Percentiles rank a stretch among this genome's conserved stretches.
Evolutionary conservation across 2,329 filamentous ascomycete species (phyloP).

Genomic region (Alternaria novae-zelandiae): DNA sequence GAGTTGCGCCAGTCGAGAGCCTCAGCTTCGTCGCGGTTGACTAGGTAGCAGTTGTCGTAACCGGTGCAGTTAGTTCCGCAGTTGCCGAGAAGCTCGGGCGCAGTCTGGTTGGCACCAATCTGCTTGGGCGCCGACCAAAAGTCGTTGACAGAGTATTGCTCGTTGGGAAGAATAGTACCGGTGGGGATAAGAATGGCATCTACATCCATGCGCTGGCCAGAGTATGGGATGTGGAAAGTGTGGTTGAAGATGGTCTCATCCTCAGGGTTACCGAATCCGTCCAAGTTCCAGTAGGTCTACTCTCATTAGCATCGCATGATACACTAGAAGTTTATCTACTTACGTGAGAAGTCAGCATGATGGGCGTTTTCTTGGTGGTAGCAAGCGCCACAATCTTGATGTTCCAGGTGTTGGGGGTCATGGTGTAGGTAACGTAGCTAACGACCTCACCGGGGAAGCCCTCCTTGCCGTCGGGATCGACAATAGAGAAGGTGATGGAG

Average conservation of each 20-base stretch:
- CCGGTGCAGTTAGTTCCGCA: constrained; percentile 85
- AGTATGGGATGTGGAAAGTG: constrained; percentile 75
- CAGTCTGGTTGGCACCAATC: constrained; percentile 71
- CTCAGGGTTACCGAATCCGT: constrained; percentile 77
- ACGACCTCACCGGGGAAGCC: constrained; percentile 81
- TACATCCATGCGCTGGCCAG: constrained; percentile 70
- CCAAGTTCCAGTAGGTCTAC: constrained; percentile 82
- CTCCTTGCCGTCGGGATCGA: constrained; percentile 74
- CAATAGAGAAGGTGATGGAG: constrained; percentile 77
- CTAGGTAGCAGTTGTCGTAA: constrained; percentile 78
- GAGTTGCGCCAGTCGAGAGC: constrained; percentile 68
- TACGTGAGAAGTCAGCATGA: constrained; percentile 78
- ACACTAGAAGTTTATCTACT: constrained; percentile 18
- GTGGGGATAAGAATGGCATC: constrained; percentile 62
- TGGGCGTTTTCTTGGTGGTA: constrained; percentile 77
- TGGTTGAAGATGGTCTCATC: constrained; percentile 72
- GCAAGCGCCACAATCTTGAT: constrained; percentile 74
- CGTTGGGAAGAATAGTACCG: constrained; percentile 71
- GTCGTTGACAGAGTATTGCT: constrained; percentile 72
- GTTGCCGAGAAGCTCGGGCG: constrained; percentile 69
- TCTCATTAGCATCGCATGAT: not conserved
- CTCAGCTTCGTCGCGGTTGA: constrained; percentile 66
- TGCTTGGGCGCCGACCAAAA: constrained; percentile 85
- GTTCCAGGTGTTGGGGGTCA: constrained; percentile 71
- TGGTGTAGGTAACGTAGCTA: constrained; percentile 75